phyloP scores from a whole-genome alignment of 768 basidiomycete species.

The Clitopilus passeckerianus region DNA sequence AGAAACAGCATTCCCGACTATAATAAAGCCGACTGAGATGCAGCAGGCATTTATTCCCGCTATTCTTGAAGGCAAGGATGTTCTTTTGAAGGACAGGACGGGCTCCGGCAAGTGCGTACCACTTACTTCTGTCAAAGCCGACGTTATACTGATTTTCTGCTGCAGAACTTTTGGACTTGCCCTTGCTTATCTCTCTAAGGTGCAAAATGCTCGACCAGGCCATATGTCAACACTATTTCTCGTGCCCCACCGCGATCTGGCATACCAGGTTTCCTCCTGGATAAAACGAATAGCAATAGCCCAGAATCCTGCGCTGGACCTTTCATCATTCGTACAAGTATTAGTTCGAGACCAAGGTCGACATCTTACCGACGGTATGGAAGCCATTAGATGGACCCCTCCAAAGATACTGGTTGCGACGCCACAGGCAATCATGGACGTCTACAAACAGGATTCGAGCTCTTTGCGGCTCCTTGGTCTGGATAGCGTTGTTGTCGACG shows the following conservation, averaged over 20 bases:
- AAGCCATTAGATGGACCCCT: constrained; percentile 30
- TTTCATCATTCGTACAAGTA: constrained; percentile 50
- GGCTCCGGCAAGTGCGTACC: constrained; percentile 72
- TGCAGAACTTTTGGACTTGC: constrained; percentile 68
- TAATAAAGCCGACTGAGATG: constrained; percentile 51
- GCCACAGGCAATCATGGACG: constrained; percentile 62
- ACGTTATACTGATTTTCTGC: too few species aligned
- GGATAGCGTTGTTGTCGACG: constrained; percentile 65
- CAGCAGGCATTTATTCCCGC: constrained; percentile 63
- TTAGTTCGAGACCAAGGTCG: constrained; percentile 49
- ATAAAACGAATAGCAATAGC: constrained; percentile 36
- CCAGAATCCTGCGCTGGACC: constrained; percentile 22
- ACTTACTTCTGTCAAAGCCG: constrained; percentile 1
- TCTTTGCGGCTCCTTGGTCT: constrained; percentile 42
- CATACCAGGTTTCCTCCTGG: constrained; percentile 64
- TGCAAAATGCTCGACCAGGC: constrained; percentile 9
- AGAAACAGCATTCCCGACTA: constrained; percentile 54
- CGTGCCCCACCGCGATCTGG: constrained; percentile 72
- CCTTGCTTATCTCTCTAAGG: constrained; percentile 46
- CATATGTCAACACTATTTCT: constrained; percentile 53
- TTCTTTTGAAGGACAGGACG: constrained; percentile 66
- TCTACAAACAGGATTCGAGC: constrained; percentile 36
- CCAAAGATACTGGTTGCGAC: constrained; percentile 73
- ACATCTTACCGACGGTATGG: constrained; percentile 35
- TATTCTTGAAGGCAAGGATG: constrained; percentile 49